Evolutionary conservation across 345 rosid species (phyloP).

Genomic region (Linum tenue): DNA sequence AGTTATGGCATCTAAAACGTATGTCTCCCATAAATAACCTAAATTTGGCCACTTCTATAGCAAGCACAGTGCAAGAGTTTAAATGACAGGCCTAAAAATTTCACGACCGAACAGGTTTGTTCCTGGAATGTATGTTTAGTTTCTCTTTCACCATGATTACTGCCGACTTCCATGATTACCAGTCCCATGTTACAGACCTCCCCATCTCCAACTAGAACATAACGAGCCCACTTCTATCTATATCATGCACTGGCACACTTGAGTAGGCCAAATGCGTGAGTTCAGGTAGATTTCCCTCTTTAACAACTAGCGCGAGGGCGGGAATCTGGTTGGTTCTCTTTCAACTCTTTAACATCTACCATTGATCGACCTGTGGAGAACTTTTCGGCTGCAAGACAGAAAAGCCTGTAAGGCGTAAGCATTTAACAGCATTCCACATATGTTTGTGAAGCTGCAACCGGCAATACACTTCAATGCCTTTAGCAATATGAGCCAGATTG

Average conservation of each 20-base stretch:
- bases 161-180: neutral
- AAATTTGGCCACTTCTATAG: too few species aligned
- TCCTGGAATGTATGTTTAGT: too few species aligned
- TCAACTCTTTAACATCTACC: conserved; percentile 92
- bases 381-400: conserved; percentile 70
- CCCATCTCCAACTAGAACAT: conserved; percentile 84
- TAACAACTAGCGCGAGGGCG: conserved; percentile 51
- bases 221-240: conserved; percentile 57
- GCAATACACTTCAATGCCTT: conserved; percentile 1
- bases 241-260: conserved; percentile 82
- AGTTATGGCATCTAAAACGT: too few species aligned
- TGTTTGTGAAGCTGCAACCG: neutral
- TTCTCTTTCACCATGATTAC: too few species aligned
- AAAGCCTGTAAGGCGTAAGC: neutral
- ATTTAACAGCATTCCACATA: neutral
- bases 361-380: conserved; percentile 82
- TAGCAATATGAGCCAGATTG: conserved; percentile 93
- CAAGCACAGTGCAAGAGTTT: too few species aligned
- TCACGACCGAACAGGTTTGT: too few species aligned
- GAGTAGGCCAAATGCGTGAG: conserved; percentile 56
- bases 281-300: conserved; percentile 53
- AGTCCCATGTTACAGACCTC: conserved; percentile 58
- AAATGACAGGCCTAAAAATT: too few species aligned
- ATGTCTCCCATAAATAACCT: too few species aligned
- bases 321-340: conserved; percentile 82